Evolutionary conservation across 106 monocot species (phyloP).

Genomic region (Phalaenopsis equestris): DNA sequence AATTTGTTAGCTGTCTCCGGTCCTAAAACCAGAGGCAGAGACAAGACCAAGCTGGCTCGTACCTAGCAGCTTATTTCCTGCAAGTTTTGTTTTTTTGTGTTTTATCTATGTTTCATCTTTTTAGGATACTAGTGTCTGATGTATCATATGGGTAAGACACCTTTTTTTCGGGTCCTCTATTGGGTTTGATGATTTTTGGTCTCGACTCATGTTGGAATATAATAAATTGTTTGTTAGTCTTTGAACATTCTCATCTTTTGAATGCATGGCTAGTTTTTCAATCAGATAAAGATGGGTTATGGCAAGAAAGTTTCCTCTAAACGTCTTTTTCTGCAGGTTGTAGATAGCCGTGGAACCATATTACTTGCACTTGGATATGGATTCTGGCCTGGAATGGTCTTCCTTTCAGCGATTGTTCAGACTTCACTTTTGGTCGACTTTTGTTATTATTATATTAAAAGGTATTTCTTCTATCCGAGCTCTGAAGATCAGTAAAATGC

Average conservation of each 20-base stretch:
- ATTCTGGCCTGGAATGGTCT: slow-evolving; percentile 7
- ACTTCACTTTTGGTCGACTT: slow-evolving; percentile 8
- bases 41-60: too few relatives aligned
- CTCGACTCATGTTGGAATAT: background rate
- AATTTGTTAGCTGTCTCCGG: too few relatives aligned
- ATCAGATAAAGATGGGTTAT: background rate
- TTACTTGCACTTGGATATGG: slow-evolving; percentile 8
- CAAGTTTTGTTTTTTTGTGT: too few relatives aligned
- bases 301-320: background rate
- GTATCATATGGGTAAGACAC: too few relatives aligned
- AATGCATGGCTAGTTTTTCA: background rate
- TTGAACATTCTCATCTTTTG: background rate
- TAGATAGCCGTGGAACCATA: background rate
- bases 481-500: too few relatives aligned
- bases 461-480: background rate
- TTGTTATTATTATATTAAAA: slow-evolving; percentile 16
- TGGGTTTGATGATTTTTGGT: background rate
- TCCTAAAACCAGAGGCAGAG: too few relatives aligned
- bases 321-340: background rate
- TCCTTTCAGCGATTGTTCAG: slow-evolving; percentile 7
- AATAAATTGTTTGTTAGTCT: background rate
- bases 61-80: too few relatives aligned
- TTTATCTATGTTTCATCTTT: too few relatives aligned
- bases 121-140: too few relatives aligned
- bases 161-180: too few relatives aligned